Percentiles rank a stretch among this genome's conserved stretches.
Evolutionary conservation across 208 protist species (phyloP).

Genomic region (Borovskyia barvae): DNA sequence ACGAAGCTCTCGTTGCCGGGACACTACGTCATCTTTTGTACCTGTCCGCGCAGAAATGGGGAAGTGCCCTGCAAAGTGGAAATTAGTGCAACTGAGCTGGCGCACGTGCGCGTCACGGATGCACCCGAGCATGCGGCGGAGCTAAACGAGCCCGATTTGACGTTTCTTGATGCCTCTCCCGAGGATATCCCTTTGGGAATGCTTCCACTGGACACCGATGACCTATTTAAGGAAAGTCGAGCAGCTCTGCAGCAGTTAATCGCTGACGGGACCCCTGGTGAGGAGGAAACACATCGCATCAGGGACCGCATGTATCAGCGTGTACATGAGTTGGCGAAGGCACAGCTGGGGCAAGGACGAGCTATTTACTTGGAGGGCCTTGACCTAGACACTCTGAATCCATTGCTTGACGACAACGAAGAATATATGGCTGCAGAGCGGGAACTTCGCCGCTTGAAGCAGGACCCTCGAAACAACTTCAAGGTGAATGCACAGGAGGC

Average conservation of each 20-base stretch:
- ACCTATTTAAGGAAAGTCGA: constrained; percentile 33
- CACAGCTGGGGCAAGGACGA: constrained; percentile 37
- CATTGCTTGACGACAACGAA: constrained; percentile 44
- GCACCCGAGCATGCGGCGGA: constrained; percentile 37
- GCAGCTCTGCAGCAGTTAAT: constrained; percentile 19
- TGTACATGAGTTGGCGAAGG: constrained; percentile 41
- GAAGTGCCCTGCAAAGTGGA: constrained; percentile 46
- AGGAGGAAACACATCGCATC: constrained; percentile 28
- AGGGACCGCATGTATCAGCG: constrained; percentile 41
- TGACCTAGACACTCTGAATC: constrained; percentile 50
- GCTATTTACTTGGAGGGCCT: constrained; percentile 31
- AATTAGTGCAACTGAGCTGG: constrained; percentile 40
- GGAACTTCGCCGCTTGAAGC: constrained; percentile 36
- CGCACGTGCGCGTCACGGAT: constrained; percentile 59
- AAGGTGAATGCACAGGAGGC: constrained; percentile 45
- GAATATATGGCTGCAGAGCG: constrained; percentile 46
- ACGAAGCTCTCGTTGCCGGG: constrained; percentile 27
- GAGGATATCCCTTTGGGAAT: constrained; percentile 31
- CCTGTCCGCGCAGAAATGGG: constrained; percentile 40
- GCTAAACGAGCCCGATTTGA: constrained; percentile 36
- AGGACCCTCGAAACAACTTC: constrained; percentile 54
- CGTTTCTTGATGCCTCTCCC: constrained; percentile 43
- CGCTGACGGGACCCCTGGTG: constrained; percentile 25
- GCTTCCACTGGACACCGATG: constrained; percentile 44
- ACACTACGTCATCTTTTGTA: constrained; percentile 40